Evolutionary conservation across 306 rosid genomes (phyloP), one percentile per base, ranked within the genome.

Genomic region (Boehmeria nivea): DNA sequence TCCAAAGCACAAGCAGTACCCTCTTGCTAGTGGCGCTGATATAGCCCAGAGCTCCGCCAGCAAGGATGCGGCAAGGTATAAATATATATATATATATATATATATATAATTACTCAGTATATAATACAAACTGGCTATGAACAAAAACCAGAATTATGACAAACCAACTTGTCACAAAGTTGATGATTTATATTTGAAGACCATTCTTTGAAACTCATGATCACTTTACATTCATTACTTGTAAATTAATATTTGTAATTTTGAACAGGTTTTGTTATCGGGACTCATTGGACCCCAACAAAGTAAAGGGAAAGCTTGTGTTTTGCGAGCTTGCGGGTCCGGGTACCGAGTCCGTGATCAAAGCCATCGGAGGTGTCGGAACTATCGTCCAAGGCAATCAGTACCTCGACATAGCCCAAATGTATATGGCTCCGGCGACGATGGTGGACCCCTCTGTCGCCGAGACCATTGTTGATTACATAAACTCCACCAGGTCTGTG

Each of bases 361-460:
- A 76, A 61, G 60, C 40, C 46, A 24, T 78, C 31, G 98, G 98
- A 24, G 98, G 96, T 37, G 65, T 28, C 60, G 98, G 96, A 7
- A 55, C 67, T 20, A 67, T 91, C 55, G 1, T 82, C 59, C 80
- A 80, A 69, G 76, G 54, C 47, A 75, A 76, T 0, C 70, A 70
- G 49, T 69, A 24, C 55, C 76, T 38, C 23, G 95, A 87, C 34
- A 52, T 63, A 52, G 86, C 87, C 1, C 68, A 74, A 51, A 73
- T 91, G 58, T 91, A 78, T 78, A 78, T 83, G 83, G 85, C 87
- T 18, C 94, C 98, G 20, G 78, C 78, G 26, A 71, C 96, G 27
- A 25, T 74, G 34, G 94, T 91, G 46, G 73, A 81, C 69, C 12
- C 52, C 57, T 61, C 79, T 45, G 28, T 59, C 4, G 93, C 87